Percentiles rank a stretch among this genome's conserved stretches.
Conservation (phyloP, 2,329 filamentous ascomycete genomes). For the Mycosphaerella arachidis region DNA sequence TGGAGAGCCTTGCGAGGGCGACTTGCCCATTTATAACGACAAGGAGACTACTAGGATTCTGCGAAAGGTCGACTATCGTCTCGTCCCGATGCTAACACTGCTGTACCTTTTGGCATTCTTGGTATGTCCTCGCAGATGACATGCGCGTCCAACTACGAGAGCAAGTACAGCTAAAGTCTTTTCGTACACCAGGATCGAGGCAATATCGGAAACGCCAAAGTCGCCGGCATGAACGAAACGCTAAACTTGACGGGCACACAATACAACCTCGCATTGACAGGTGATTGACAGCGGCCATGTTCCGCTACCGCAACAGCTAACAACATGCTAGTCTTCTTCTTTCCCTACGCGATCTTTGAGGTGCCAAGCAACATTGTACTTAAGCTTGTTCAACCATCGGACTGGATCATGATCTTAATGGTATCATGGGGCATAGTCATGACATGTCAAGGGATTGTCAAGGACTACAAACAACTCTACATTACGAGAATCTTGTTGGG, state of each 20-base stretch:
- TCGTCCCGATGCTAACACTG: slow-evolving; percentile 56
- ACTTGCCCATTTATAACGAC: slow-evolving; percentile 4
- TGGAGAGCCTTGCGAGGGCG: not conserved
- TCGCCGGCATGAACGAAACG: slow-evolving; percentile 39
- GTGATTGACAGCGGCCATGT: not conserved
- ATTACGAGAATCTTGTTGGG: slow-evolving; percentile 25
- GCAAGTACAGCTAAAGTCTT: not conserved
- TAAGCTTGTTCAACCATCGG: slow-evolving; percentile 44
- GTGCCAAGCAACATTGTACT: slow-evolving; percentile 39
- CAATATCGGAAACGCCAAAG: slow-evolving; percentile 25
- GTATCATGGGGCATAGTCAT: slow-evolving; percentile 27
- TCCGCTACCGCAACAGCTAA: not conserved
- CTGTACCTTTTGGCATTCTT: slow-evolving; percentile 56
- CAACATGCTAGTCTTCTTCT: slow-evolving; percentile 35
- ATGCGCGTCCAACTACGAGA: not conserved
- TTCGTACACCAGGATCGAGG: slow-evolving; percentile 29
- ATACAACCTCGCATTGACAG: slow-evolving; percentile 36
- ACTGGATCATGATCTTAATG: slow-evolving; percentile 28
- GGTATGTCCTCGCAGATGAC: slow-evolving; percentile 29
- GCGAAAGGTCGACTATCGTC: slow-evolving; percentile 50
- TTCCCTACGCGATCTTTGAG: slow-evolving; percentile 35
- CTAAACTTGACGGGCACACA: slow-evolving; percentile 39
- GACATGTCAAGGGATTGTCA: slow-evolving; percentile 26
- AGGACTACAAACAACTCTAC: slow-evolving; percentile 24
- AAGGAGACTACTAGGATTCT: slow-evolving; percentile 43